Base-by-base conservation (phyloP, 2,329 filamentous ascomycete species). In the Mycosphaerella arachidis region DNA sequence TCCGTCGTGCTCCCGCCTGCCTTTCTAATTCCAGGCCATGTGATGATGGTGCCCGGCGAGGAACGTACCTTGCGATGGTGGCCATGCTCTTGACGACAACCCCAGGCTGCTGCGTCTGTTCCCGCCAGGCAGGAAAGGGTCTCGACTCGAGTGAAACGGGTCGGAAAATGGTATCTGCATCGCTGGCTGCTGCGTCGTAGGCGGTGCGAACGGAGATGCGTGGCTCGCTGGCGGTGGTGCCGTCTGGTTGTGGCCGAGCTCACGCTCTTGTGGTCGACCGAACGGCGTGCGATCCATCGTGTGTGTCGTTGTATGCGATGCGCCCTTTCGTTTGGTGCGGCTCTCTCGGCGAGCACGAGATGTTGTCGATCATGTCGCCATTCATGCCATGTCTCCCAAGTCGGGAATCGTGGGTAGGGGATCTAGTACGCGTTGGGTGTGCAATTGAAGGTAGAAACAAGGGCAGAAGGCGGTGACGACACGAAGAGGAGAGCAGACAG, bases 151-250 rank as follows among this genome's bases (percentile, higher is more conserved):
- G 53, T 75, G 70, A 58, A 78, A 80, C 24, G 78, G 76, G 64
- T 81, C 79, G 57, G 75, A 68, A 68, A 76, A 79, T 50, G 78
- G 76, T 51, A 77, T 73, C 62, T 80, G 78, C 43, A 77, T 67
- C 10, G 77, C 74, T 40, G 77, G 71, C 53, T 72, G 73, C 33
- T 74, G 71, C n/a, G 71, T 68, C 20, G 67, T 65, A 37, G 69
- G 65, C 30, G 50, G 50, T 46, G 69, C 67, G 55, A 66, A 68
- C 24, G 74, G 67, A 37, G 75, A 67, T 40, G 73, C 67, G 55
- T 76, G 77, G 66, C 63, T 66, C 43, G 73, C 65, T 46, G 72
- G 71, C 10, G 74, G 65, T 50, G 69, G 69, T 55, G 63, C 58
- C 33, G 64, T 63, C 27, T 68, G 63, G 56, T 64, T 59, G 52